A percentile compares a stretch with the other conserved stretches of the same genome.
phyloP scores from a whole-genome alignment of 805 yeast genomes.

The Myxozyma melibiosi region DNA sequence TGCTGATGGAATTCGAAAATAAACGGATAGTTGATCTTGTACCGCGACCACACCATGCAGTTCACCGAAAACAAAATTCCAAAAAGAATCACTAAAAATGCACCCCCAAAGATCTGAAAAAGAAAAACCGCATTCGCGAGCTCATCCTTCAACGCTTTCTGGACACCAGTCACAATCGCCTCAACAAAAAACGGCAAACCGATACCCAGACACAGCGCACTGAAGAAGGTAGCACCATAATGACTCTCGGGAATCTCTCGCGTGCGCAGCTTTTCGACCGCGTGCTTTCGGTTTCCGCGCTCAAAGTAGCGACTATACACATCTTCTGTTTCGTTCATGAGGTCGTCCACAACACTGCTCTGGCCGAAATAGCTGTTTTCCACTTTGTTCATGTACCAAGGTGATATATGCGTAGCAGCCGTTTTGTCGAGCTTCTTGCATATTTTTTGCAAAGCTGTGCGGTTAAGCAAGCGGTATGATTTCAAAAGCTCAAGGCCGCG shows the following conservation, averaged over 20 bases:
- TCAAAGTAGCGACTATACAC: slow-evolving; percentile 68
- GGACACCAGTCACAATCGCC: slow-evolving; percentile 57
- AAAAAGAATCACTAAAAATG: slow-evolving; percentile 65
- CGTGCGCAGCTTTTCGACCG: slow-evolving; percentile 69
- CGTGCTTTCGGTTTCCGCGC: slow-evolving; percentile 66
- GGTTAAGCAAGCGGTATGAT: slow-evolving; percentile 72
- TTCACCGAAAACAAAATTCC: slow-evolving; percentile 65
- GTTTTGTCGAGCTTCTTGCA: slow-evolving; percentile 88
- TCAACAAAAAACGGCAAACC: slow-evolving; percentile 68
- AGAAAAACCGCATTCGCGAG: slow-evolving; percentile 61
- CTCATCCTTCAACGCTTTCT: slow-evolving; percentile 37
- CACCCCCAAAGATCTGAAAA: slow-evolving; percentile 93
- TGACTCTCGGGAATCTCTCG: slow-evolving; percentile 45
- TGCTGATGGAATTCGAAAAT: slow-evolving; percentile 84
- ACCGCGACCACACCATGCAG: slow-evolving; percentile 70
- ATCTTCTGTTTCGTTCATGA: slow-evolving; percentile 66
- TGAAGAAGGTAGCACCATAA: slow-evolving; percentile 50
- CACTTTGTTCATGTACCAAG: slow-evolving; percentile 58
- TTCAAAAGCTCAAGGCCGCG: slow-evolving; percentile 69
- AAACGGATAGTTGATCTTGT: slow-evolving; percentile 84
- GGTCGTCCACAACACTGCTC: slow-evolving; percentile 66
- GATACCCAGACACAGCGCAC: slow-evolving; percentile 72
- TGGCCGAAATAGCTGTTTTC: slow-evolving; percentile 60
- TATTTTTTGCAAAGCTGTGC: slow-evolving; percentile 87
- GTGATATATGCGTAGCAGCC: slow-evolving; percentile 49